Percentiles rank a stretch among this genome's conserved stretches.
Conservation (phyloP, 148 eudicot species). For the Persicaria maculosa region DNA sequence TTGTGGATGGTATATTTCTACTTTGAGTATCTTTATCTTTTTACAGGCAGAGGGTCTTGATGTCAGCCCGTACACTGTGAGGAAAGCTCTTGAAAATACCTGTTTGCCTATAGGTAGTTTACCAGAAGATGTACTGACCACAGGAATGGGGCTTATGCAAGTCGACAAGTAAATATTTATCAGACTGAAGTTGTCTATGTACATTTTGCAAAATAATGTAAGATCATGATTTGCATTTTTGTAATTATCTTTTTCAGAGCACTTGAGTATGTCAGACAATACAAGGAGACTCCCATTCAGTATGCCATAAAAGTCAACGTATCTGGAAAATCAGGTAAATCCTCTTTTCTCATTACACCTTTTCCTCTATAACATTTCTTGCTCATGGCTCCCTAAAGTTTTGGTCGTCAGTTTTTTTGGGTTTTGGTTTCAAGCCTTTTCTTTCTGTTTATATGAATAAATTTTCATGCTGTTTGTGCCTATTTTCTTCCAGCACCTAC, state of each 20-base stretch:
- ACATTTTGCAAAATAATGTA: not conserved
- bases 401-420: not conserved
- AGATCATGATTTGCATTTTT: not conserved
- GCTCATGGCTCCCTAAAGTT: not conserved
- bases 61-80: constrained; percentile 80
- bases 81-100: constrained; percentile 94
- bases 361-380: not conserved
- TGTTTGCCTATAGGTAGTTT: constrained; percentile 52
- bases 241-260: constrained; percentile 45
- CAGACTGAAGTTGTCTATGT: constrained; percentile 4
- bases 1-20: not conserved
- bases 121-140: constrained; percentile 78
- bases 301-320: constrained; percentile 67
- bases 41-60: constrained; percentile 78
- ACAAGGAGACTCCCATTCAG: constrained; percentile 50
- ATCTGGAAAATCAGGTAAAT: constrained; percentile 67
- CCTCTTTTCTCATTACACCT: constrained; percentile 8
- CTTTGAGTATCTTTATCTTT: constrained; percentile 3
- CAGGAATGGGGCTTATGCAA: constrained; percentile 98
- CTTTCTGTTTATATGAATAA: not conserved
- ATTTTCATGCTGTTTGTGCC: not conserved
- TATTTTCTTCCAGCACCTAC: constrained; percentile 61
- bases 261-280: constrained; percentile 63
- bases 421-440: not conserved
- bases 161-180: constrained; percentile 74